Conservation (phyloP, 495 filamentous ascomycete genomes). For the Hyaloscypha hepaticicola region DNA sequence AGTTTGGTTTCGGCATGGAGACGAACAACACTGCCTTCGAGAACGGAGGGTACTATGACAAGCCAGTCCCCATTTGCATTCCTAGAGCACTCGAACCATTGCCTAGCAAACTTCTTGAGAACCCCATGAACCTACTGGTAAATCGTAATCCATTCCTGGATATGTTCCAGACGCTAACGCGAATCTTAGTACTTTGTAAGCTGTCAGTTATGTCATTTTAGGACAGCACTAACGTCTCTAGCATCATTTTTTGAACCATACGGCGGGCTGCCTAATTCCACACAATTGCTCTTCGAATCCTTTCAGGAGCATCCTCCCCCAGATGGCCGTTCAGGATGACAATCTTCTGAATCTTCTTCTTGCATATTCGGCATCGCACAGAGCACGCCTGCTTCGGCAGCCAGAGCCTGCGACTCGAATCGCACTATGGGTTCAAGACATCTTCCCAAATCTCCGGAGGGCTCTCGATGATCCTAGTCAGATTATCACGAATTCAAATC, state of each 20-base stretch:
- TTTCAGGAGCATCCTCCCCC: slow-evolving; percentile 67
- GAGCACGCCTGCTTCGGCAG: slow-evolving; percentile 72
- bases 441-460: slow-evolving; percentile 69
- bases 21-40: slow-evolving; percentile 48
- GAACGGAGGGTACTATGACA: slow-evolving; percentile 63
- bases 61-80: slow-evolving; percentile 56
- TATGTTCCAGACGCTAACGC: slow-evolving; percentile 6
- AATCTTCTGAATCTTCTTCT: slow-evolving; percentile 78
- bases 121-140: slow-evolving; percentile 72
- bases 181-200: slow-evolving; percentile 42
- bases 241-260: slow-evolving; percentile 82
- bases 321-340: slow-evolving; percentile 65
- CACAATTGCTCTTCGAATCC: slow-evolving; percentile 76
- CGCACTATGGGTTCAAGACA: slow-evolving; percentile 72
- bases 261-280: slow-evolving; percentile 67
- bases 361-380: slow-evolving; percentile 80
- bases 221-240: slow-evolving; percentile 18
- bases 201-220: slow-evolving; percentile 1
- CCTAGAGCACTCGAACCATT: slow-evolving; percentile 65
- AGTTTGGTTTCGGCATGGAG: slow-evolving; percentile 44
- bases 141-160: slow-evolving; percentile 43
- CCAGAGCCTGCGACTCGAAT: slow-evolving; percentile 77
- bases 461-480: slow-evolving; percentile 60
- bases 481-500: slow-evolving; percentile 67
- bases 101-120: slow-evolving; percentile 53